Evolutionary conservation across 768 basidiomycete genomes (phyloP).

Genomic region (Melanogaster broomeanus): DNA sequence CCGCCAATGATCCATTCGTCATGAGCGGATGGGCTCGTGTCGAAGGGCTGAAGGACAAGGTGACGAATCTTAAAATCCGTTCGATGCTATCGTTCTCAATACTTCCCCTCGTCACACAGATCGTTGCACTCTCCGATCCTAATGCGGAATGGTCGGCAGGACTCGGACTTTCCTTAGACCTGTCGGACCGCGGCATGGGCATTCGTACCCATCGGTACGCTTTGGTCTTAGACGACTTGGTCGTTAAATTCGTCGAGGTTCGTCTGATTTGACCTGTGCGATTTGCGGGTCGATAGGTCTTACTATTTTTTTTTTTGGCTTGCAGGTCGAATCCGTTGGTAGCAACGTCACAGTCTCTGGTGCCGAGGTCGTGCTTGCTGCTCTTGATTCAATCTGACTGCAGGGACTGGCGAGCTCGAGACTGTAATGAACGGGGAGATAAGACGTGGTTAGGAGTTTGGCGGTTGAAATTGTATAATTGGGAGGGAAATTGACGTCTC

Average conservation of each 20-base stretch:
- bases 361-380: conserved; percentile 58
- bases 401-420: background rate
- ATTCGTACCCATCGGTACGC: conserved; percentile 63
- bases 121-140: conserved; percentile 59
- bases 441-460: background rate
- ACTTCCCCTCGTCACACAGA: conserved; percentile 36
- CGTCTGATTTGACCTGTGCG: too few relatives aligned
- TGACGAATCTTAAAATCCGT: conserved; percentile 32
- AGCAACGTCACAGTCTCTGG: conserved; percentile 57
- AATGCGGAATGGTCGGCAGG: conserved; percentile 55
- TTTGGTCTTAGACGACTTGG: conserved; percentile 66
- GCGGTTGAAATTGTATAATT: too few relatives aligned
- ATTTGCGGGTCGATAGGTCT: conserved; percentile 25
- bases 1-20: conserved; percentile 63
- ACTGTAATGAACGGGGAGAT: background rate
- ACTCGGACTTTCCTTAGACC: conserved; percentile 57
- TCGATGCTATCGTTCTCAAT: background rate
- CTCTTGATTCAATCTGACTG: conserved; percentile 19
- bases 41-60: conserved; percentile 69
- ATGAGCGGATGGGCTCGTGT: conserved; percentile 63
- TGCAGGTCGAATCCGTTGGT: conserved; percentile 48
- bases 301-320: background rate
- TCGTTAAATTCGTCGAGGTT: conserved; percentile 66
- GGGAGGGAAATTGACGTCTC: too few relatives aligned
- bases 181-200: conserved; percentile 51